A percentile compares a stretch with the other conserved stretches of the same genome.
phyloP scores from a whole-genome alignment of 306 rosid species.

The Elaeagnus macrophylla region DNA sequence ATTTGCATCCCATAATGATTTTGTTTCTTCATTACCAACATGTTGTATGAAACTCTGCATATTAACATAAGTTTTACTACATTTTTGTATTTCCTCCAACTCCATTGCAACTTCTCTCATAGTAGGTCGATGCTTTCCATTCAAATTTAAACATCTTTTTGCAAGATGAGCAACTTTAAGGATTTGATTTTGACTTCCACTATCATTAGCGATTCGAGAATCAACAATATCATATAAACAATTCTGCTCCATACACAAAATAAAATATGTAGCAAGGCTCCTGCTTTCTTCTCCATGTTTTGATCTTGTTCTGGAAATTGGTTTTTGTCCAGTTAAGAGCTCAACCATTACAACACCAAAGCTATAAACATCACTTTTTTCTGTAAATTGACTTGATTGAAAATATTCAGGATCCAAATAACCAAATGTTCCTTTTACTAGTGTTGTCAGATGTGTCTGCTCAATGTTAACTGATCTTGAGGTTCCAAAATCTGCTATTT shows the following conservation, averaged over 20 bases:
- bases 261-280: neutral
- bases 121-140: conserved; percentile 8
- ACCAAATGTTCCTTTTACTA: conserved; percentile 19
- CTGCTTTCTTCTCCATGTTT: neutral
- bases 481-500: conserved; percentile 16
- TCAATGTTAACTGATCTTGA: conserved; percentile 10
- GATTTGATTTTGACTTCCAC: neutral
- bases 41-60: neutral
- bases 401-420: conserved; percentile 26
- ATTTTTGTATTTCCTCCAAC: conserved; percentile 21
- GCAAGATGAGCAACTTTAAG: conserved; percentile 1
- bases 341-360: conserved; percentile 24
- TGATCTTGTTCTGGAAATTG: neutral
- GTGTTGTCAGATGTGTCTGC: conserved; percentile 3
- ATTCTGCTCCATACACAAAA: neutral
- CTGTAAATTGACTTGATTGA: conserved; percentile 12
- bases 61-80: neutral
- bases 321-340: conserved; percentile 12
- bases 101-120: conserved; percentile 18
- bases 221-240: neutral
- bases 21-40: no score
- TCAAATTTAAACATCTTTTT: conserved; percentile 12
- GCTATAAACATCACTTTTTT: conserved; percentile 21
- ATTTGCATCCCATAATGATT: no score
- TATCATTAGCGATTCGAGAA: neutral